Conservation (phyloP, 306 rosid species). For the Sicyos edulis region DNA sequence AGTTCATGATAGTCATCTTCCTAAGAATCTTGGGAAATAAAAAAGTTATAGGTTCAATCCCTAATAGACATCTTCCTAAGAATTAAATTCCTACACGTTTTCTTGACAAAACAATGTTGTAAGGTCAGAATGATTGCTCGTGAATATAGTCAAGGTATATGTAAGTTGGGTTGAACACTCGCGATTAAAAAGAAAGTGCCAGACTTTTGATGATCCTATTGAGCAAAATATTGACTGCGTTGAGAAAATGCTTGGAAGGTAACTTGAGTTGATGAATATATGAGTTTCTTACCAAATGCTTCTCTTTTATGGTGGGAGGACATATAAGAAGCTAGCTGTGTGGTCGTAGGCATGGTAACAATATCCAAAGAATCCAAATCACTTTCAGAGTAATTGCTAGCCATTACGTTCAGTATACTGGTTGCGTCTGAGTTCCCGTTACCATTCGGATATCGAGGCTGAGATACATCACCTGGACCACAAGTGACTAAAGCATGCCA, state of each 20-base stretch:
- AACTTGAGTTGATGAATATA: neutral
- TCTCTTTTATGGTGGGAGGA: conserved; percentile 37
- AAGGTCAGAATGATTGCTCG: too few relatives aligned
- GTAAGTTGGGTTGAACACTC: too few relatives aligned
- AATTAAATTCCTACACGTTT: too few relatives aligned
- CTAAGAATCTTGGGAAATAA: too few relatives aligned
- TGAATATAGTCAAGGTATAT: too few relatives aligned
- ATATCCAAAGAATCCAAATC: conserved; percentile 36
- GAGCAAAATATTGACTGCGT: neutral
- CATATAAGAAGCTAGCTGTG: conserved; percentile 34
- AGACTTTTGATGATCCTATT: neutral
- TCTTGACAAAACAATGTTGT: too few relatives aligned
- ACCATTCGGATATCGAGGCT: conserved; percentile 10
- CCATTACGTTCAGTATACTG: conserved; percentile 7
- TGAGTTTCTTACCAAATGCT: conserved; percentile 36
- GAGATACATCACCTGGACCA: conserved; percentile 23
- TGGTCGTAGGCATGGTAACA: conserved; percentile 30
- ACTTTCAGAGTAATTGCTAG: conserved; percentile 30
- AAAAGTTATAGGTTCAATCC: too few relatives aligned
- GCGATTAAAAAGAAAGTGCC: too few relatives aligned
- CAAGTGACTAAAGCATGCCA: conserved; percentile 54
- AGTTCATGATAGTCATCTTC: too few relatives aligned
- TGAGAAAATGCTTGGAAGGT: neutral
- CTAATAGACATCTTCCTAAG: too few relatives aligned
- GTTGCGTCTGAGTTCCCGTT: conserved; percentile 18